phyloP scores from a whole-genome alignment of 345 rosid species.

The Cardamine occulta region DNA sequence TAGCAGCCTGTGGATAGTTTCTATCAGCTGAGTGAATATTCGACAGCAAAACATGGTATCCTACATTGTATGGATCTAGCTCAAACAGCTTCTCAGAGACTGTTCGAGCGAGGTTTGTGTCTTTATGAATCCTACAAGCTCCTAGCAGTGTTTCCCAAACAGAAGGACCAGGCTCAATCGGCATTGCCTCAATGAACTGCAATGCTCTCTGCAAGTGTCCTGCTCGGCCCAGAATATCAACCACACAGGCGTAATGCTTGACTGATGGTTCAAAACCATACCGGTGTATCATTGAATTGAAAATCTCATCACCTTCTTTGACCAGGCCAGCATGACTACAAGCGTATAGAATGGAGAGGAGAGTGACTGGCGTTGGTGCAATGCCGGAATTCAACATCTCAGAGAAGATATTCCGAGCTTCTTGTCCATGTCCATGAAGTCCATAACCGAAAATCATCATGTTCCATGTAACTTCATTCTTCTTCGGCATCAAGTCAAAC shows the following conservation, averaged over 20 bases:
- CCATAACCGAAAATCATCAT: slow-evolving; percentile 83
- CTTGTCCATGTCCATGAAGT: slow-evolving; percentile 79
- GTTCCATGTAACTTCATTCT: slow-evolving; percentile 86
- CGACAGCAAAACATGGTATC: slow-evolving; percentile 69
- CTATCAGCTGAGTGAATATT: slow-evolving; percentile 70
- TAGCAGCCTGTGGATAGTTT: slow-evolving; percentile 73
- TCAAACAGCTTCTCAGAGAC: slow-evolving; percentile 70
- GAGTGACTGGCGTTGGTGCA: slow-evolving; percentile 64
- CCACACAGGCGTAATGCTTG: slow-evolving; percentile 83
- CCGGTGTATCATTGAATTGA: slow-evolving; percentile 61
- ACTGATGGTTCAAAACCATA: slow-evolving; percentile 61
- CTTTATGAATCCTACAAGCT: slow-evolving; percentile 80
- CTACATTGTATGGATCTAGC: slow-evolving; percentile 69
- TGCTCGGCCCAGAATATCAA: slow-evolving; percentile 81
- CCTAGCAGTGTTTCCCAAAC: slow-evolving; percentile 79
- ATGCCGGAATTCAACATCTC: slow-evolving; percentile 59
- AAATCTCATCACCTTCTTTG: slow-evolving; percentile 66
- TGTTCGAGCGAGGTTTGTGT: slow-evolving; percentile 59
- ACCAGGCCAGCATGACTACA: slow-evolving; percentile 89
- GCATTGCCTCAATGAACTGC: slow-evolving; percentile 62
- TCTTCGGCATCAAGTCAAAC: slow-evolving; percentile 62
- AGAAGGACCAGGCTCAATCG: slow-evolving; percentile 62
- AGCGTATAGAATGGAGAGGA: slow-evolving; percentile 73
- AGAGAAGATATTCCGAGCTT: slow-evolving; percentile 60
- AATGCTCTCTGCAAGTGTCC: slow-evolving; percentile 71